Evolutionary conservation across 2,329 filamentous ascomycete genomes (phyloP), one percentile per base, ranked within the genome.

Genomic region (Camptophora hylomeconis): DNA sequence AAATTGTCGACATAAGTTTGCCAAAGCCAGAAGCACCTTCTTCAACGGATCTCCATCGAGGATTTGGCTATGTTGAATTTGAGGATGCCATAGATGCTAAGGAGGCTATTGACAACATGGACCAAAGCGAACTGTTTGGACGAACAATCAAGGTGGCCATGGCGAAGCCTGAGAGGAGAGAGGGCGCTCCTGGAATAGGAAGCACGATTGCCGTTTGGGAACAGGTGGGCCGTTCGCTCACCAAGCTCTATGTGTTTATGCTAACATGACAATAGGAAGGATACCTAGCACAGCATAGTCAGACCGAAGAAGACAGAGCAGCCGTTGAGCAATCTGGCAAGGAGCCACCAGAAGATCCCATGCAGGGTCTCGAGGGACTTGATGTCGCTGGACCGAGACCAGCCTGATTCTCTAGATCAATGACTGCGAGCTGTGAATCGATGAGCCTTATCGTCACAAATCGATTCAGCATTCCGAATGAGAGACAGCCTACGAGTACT

Each of bases 61-160:
- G 92, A 1, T 98, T 95, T 54, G 89, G 86, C 34, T 95, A 98
- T 52, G 81, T 98, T 28, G 89, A 98, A 50, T 98, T 81, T 49
- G 84, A 94, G 46, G 70, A 83, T 33, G 67, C 74, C 8, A 72
- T 77, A 33, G 89, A 98, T 56, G 87, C 86, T 16, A 76, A 76
- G 48, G 87, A 95, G 57, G 89, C 89, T 28, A 93, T 98, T 53
- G 84, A 95, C 65, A 98, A 98, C 52, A 95, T 98, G 87, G 83
- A 98, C 51, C 84, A 93, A 53, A 80, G 86, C 36, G 87, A 95
- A 58, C 70, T 98, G 24, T 95, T 87, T 51, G 92, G 89, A 7
- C 73, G 82, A 35, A 77, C 89, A 9, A 78, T 98, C 52, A 93
- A 86, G 53, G 87, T 95, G 28, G 86, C 83, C 24, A 71, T 79